Conservation (phyloP, 2,329 filamentous ascomycete genomes). For the Aspergillus sp. region DNA sequence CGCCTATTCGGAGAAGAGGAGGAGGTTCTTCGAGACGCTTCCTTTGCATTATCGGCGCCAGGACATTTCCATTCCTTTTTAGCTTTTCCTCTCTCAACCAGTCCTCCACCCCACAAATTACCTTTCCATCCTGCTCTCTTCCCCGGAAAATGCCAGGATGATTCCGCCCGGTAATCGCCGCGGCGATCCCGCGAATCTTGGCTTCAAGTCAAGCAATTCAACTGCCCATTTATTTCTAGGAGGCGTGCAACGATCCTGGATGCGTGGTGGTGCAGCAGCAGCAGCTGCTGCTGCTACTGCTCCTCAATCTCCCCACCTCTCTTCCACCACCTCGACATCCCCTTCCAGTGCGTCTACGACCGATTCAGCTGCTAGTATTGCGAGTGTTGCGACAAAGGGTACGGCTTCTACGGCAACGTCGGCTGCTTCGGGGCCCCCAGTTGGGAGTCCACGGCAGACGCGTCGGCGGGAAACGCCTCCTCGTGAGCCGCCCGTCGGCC, state of each 20-base stretch:
- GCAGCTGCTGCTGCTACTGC: not conserved
- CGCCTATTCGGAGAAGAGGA: not conserved
- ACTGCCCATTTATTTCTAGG: slow-evolving; percentile 45
- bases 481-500: not conserved
- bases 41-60: not conserved
- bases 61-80: not conserved
- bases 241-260: slow-evolving; percentile 42
- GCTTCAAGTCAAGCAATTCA: slow-evolving; percentile 37
- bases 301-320: not conserved
- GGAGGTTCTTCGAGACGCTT: too few relatives aligned
- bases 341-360: not conserved
- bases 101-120: not conserved
- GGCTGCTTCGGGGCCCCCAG: not conserved
- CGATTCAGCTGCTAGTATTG: slow-evolving; percentile 4
- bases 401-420: slow-evolving; percentile 20
- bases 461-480: not conserved
- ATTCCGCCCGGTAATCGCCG: slow-evolving; percentile 14
- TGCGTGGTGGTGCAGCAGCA: slow-evolving; percentile 24
- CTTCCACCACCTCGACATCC: not conserved
- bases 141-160: slow-evolving; percentile 15
- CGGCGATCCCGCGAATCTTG: slow-evolving; percentile 7
- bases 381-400: not conserved
- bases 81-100: not conserved
- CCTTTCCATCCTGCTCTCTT: not conserved
- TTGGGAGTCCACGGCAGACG: not conserved